phyloP scores from a whole-genome alignment of 2,329 filamentous ascomycete genomes.

The Apiospora malaysiana region DNA sequence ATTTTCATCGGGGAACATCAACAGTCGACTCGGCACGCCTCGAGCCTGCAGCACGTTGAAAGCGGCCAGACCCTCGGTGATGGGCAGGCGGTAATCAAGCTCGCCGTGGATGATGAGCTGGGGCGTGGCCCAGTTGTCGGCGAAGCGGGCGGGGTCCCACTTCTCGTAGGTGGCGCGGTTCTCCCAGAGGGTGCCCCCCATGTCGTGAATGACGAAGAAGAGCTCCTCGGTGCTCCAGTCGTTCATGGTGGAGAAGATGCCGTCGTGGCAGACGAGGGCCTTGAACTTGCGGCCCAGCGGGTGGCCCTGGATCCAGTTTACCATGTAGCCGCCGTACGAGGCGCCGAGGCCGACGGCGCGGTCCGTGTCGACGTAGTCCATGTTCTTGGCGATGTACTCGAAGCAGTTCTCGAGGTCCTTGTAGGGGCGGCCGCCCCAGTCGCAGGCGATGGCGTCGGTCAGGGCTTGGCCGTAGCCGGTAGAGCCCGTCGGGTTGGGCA shows the following conservation, averaged over 20 bases:
- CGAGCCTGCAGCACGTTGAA: conserved; percentile 85
- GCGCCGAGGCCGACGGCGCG: conserved; percentile 77
- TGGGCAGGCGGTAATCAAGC: conserved; percentile 85
- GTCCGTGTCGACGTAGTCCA: conserved; percentile 71
- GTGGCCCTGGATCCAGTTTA: conserved; percentile 92
- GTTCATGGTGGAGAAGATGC: conserved; percentile 75
- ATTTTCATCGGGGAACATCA: conserved; percentile 81
- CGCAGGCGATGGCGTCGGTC: conserved; percentile 74
- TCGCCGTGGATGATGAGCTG: conserved; percentile 89
- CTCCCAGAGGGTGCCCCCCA: conserved; percentile 66
- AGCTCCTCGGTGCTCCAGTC: conserved; percentile 71
- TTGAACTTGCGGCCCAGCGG: conserved; percentile 83
- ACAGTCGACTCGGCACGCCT: conserved; percentile 76
- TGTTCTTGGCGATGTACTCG: conserved; percentile 70
- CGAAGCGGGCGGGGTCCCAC: conserved; percentile 71
- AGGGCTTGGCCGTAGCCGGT: conserved; percentile 83
- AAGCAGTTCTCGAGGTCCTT: conserved; percentile 80
- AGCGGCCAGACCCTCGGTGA: conserved; percentile 82
- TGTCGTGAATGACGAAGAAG: conserved; percentile 74
- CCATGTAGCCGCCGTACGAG: conserved; percentile 78
- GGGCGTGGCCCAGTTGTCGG: conserved; percentile 81
- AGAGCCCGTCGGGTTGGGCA: conserved; percentile 83
- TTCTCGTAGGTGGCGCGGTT: conserved; percentile 68
- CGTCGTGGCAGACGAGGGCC: conserved; percentile 87
- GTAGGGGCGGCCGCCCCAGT: conserved; percentile 89